These are phyloP conservation scores for Globisporangium nodosum DNA, from an alignment of 352 stramenopile species.

Conservation along the genomic window DNA sequence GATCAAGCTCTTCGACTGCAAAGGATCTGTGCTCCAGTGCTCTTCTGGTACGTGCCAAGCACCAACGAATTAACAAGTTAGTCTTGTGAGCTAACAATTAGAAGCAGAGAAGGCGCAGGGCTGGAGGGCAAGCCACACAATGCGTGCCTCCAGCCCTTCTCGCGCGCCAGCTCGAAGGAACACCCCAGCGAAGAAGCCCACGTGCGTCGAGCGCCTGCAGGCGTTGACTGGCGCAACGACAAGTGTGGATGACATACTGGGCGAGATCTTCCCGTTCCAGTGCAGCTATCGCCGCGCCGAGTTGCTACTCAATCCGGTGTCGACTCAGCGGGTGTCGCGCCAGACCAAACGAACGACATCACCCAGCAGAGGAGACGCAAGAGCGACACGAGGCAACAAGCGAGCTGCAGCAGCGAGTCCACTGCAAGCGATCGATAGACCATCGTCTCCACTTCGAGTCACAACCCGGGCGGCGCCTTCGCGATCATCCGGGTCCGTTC, in stretches of 20 bases:
- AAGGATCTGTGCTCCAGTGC: no score
- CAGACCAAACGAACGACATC: neutral
- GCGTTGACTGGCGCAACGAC: slow-evolving; percentile 14
- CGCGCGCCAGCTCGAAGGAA: neutral
- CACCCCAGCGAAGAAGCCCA: slow-evolving; percentile 1
- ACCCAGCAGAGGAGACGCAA: slow-evolving; percentile 11
- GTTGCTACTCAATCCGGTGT: slow-evolving; percentile 1
- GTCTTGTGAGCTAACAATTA: no score
- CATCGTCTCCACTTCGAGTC: neutral
- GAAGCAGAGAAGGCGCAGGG: no score
- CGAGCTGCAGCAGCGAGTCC: neutral
- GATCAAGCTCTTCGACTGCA: no score
- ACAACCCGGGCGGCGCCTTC: neutral
- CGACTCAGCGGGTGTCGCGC: neutral
- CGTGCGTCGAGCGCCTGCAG: slow-evolving; percentile 18
- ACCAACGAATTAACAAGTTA: no score
- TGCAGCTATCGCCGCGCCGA: slow-evolving; percentile 19
- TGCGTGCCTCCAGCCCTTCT: neutral
- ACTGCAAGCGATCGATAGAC: slow-evolving; percentile 3
- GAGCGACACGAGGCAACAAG: neutral
- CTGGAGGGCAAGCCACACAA: neutral
- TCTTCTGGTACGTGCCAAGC: no score
- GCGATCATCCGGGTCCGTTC: neutral
- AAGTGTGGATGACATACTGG: slow-evolving; percentile 26
- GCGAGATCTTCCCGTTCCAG: slow-evolving; percentile 29